Base-by-base conservation (phyloP, 1,284 basidiomycete species). In the Trametes versicolor region DNA sequence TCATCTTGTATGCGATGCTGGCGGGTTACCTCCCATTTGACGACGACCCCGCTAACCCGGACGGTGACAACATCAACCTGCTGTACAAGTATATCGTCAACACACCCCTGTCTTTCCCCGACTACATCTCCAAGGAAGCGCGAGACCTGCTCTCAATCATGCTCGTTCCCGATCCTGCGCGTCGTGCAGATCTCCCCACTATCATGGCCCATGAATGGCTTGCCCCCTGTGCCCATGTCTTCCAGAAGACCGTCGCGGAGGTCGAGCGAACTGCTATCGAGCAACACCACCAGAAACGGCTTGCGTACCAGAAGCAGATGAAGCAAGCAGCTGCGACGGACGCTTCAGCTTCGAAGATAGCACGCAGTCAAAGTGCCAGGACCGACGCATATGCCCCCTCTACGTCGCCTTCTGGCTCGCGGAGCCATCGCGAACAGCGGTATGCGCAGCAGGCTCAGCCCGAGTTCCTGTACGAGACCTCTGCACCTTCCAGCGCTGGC, bases 1-100 rank as follows among this genome's bases (percentile, higher is more conserved):
- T 99, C 70, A 99, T 99, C 72, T 87, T 99, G 7, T 99, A 99
- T 78, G 98, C 98, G 62, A 99, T 99, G 97, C 88, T 99, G 13
- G 96, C 97, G 1, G 98, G 98, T 9, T 99, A 99, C 76, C 90
- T 99, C 36, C 98, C 98, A n/a, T 99, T 99, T 78, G 98, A 99
- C 79, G 98, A 99, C 78, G 98, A 99, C 79, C 98, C 98, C 1
- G 92, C 92, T 36, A 99, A 99, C 78, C 98, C 98, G 3, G 98
- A 99, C 69, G 98, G 98, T 63, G 97, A 99, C 82, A 99, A 99
- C 81, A 99, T 99, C 85, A 99, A 99, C 76, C 85, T 99, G n/a
- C 84, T 99, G 57, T 99, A 99, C 89, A 96, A 95, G 78, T 99
- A 99, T 81, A 99, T 99, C 79, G 93, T 99, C 80, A 96, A 91